Conservation (phyloP, 352 stramenopile genomes). For the Phytopythium ostracodes region DNA sequence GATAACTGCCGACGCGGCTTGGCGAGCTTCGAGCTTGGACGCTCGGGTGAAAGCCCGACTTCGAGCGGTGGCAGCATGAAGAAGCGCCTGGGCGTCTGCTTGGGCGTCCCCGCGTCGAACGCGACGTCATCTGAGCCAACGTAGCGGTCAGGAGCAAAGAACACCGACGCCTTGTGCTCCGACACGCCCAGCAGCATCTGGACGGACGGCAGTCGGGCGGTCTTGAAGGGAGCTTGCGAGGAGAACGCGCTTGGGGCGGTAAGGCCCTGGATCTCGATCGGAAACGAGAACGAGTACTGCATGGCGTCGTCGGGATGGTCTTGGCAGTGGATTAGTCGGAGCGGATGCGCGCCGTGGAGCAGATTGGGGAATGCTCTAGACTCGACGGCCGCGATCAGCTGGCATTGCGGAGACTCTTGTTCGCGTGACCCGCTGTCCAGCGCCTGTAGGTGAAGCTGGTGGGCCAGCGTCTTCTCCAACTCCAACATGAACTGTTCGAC, state of each 20-base stretch:
- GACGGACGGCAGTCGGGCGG: conserved; percentile 16
- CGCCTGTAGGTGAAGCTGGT: not conserved
- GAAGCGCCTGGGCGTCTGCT: conserved; percentile 7
- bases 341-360: not conserved
- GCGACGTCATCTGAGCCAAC: not conserved
- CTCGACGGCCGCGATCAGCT: not conserved
- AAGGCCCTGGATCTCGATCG: not conserved
- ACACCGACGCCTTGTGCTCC: not conserved
- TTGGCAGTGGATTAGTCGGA: conserved; percentile 7
- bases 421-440: not conserved
- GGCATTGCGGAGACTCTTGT: not conserved
- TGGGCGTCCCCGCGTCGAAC: not conserved
- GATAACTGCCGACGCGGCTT: conserved; percentile 43
- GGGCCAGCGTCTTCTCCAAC: not conserved
- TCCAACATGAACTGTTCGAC: not conserved
- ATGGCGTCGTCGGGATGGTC: not conserved
- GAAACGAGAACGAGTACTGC: conserved; percentile 1
- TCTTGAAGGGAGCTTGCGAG: not conserved
- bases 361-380: not conserved
- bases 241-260: not conserved
- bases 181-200: conserved; percentile 1
- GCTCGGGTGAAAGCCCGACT: not conserved
- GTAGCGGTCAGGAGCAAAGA: not conserved
- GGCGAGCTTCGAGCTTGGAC: conserved; percentile 3
- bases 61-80: not conserved